phyloP scores from a whole-genome alignment of 2,329 filamentous ascomycete species.

The Tothia fuscella region DNA sequence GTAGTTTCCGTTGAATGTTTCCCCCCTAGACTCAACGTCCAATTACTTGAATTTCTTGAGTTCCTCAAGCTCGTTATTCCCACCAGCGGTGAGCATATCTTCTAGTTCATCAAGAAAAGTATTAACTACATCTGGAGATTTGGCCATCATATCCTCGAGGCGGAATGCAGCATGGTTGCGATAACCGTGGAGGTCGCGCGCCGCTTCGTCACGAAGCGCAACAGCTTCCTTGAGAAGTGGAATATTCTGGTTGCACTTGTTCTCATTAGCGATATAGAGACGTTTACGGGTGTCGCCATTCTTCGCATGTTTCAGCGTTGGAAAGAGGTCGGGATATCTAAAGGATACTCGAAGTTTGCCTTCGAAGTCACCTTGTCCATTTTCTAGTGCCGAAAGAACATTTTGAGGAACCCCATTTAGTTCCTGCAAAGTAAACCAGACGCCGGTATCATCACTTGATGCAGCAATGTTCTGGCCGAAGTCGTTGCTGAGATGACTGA shows the following conservation, averaged over 20 bases:
- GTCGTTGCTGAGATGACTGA: constrained; percentile 36
- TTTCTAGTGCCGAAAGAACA: constrained; percentile 34
- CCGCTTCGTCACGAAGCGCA: constrained; percentile 38
- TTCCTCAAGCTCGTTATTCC: constrained; percentile 19
- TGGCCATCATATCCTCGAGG: constrained; percentile 44
- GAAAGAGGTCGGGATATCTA: constrained; percentile 39
- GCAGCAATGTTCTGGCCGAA: constrained; percentile 42
- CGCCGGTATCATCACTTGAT: constrained; percentile 28
- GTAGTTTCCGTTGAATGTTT: constrained; percentile 30
- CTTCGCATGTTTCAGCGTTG: constrained; percentile 36
- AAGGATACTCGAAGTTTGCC: constrained; percentile 38
- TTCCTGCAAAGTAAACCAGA: constrained; percentile 39
- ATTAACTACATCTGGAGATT: constrained; percentile 39
- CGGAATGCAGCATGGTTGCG: constrained; percentile 39
- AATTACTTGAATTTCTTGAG: constrained; percentile 37
- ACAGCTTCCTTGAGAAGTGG: constrained; percentile 37
- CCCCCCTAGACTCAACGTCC: constrained; percentile 29
- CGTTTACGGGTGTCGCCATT: constrained; percentile 32
- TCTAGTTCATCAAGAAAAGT: constrained; percentile 38
- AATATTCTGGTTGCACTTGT: constrained; percentile 24
- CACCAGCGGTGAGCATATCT: constrained; percentile 30
- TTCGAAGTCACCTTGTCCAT: constrained; percentile 34
- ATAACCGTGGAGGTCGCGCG: constrained; percentile 37
- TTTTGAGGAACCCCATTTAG: constrained; percentile 38
- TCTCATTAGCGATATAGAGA: constrained; percentile 17